Percentiles rank a stretch among this genome's conserved stretches.
phyloP scores from a whole-genome alignment of 306 rosid species.

The Glycine soja region DNA sequence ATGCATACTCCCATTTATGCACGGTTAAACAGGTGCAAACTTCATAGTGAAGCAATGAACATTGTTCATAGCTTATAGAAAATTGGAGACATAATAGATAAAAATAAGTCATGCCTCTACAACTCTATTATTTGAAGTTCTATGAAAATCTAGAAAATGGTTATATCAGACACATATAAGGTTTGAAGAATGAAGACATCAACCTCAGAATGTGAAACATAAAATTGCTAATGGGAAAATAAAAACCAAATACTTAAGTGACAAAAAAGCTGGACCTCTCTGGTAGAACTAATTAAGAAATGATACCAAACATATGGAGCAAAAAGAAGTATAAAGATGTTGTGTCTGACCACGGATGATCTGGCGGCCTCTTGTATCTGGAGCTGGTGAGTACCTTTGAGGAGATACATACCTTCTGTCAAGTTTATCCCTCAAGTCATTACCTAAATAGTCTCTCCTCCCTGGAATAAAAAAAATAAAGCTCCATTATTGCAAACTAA shows the following conservation, averaged over 20 bases:
- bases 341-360: slow-evolving; percentile 62
- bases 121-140: slow-evolving; percentile 20
- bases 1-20: slow-evolving; percentile 29
- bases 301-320: slow-evolving; percentile 38
- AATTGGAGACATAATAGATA: slow-evolving; percentile 24
- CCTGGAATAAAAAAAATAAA: slow-evolving; percentile 61
- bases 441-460: slow-evolving; percentile 66
- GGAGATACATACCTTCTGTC: slow-evolving; percentile 73
- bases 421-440: slow-evolving; percentile 88
- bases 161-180: slow-evolving; percentile 18
- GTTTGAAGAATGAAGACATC: slow-evolving; percentile 35
- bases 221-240: slow-evolving; percentile 35
- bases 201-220: slow-evolving; percentile 32
- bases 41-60: slow-evolving; percentile 24
- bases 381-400: slow-evolving; percentile 65
- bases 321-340: slow-evolving; percentile 42
- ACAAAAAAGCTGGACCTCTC: slow-evolving; percentile 27
- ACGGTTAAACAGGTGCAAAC: slow-evolving; percentile 33
- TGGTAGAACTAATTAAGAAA: slow-evolving; percentile 8
- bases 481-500: slow-evolving; percentile 39
- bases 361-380: slow-evolving; percentile 71
- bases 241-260: slow-evolving; percentile 14
- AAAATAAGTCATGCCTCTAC: neutral
- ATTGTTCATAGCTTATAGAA: slow-evolving; percentile 31
- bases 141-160: slow-evolving; percentile 26